phyloP scores from a whole-genome alignment of 192 early-diverging fungal species.

The Cetraspora pellucida region DNA sequence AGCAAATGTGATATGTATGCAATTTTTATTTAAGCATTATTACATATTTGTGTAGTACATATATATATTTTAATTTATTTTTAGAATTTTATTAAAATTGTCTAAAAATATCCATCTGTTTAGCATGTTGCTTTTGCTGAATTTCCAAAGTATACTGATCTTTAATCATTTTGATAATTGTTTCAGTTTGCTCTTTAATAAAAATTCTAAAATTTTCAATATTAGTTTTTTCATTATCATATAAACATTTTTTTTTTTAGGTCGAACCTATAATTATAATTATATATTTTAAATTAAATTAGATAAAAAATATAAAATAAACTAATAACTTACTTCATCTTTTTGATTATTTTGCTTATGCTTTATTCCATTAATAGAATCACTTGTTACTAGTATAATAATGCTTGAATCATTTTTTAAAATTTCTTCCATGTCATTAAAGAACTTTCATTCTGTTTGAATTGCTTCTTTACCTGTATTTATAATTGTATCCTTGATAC shows the following conservation, averaged over 20 bases:
- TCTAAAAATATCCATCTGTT: background rate
- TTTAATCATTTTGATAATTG: background rate
- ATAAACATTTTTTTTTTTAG: background rate
- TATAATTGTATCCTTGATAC: no score
- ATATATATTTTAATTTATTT: background rate
- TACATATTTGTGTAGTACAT: no score
- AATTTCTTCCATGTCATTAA: background rate
- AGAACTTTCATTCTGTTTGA: background rate
- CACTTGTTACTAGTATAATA: background rate
- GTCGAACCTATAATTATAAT: background rate
- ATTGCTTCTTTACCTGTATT: background rate
- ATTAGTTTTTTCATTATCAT: background rate
- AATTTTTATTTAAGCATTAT: no score
- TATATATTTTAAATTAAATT: background rate
- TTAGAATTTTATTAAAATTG: background rate
- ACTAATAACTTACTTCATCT: background rate
- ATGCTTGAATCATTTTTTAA: background rate
- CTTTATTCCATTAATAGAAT: no score
- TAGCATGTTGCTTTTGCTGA: background rate
- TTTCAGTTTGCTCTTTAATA: constrained; percentile 2
- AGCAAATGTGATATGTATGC: no score
- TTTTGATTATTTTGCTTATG: background rate
- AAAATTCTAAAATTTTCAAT: background rate
- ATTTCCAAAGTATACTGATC: background rate
- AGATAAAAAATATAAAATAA: background rate